phyloP scores from a whole-genome alignment of 306 rosid genomes.

The Hylodesmum podocarpum region DNA sequence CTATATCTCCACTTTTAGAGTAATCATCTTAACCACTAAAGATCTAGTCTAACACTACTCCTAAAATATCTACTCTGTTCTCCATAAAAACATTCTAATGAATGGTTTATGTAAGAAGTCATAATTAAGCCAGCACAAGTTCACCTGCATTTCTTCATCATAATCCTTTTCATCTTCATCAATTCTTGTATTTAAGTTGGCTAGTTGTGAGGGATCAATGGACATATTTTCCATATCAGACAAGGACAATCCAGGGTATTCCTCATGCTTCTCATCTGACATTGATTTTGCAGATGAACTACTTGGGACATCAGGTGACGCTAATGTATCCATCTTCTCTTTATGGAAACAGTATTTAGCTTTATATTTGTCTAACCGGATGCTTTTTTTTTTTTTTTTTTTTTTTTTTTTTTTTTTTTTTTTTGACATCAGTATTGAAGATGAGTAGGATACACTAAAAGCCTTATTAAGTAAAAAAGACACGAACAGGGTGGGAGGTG shows the following conservation, averaged over 20 bases:
- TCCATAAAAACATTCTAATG: constrained; percentile 27
- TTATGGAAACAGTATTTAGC: no score
- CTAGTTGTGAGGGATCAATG: constrained; percentile 65
- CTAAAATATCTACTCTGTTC: constrained; percentile 26
- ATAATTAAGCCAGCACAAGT: background rate
- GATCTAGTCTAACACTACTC: constrained; percentile 29
- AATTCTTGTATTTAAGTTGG: constrained; percentile 44
- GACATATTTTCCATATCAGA: constrained; percentile 54
- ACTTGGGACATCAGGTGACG: constrained; percentile 15
- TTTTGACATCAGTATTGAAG: no score
- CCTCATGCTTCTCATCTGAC: constrained; percentile 51
- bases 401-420: no score
- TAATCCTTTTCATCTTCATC: constrained; percentile 88
- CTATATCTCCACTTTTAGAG: constrained; percentile 7
- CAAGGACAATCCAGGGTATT: constrained; percentile 67
- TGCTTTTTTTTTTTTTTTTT: no score
- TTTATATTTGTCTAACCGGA: no score
- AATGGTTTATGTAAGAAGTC: constrained; percentile 1
- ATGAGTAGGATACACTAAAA: no score
- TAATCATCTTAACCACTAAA: constrained; percentile 22
- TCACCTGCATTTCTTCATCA: constrained; percentile 52
- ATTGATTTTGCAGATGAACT: constrained; percentile 21
- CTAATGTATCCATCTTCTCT: constrained; percentile 40
- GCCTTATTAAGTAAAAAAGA: no score
- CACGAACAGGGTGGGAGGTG: no score